Conservation (phyloP, 2,329 filamentous ascomycete species). For the Penicillium nordicum region DNA sequence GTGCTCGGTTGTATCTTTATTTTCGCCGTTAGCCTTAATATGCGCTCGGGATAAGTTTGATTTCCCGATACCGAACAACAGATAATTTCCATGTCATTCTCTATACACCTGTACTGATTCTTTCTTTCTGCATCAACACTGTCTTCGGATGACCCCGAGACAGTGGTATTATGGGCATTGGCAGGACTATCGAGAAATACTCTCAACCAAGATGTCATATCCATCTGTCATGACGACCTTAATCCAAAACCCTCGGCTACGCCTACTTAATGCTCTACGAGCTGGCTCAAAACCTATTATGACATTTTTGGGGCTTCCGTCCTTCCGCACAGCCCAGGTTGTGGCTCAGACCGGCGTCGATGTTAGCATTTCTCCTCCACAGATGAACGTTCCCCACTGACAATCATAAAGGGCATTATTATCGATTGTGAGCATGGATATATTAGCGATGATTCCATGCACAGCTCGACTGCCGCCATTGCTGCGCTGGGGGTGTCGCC, state of each 20-base stretch:
- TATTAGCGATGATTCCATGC: slow-evolving; percentile 27
- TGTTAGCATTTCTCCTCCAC: slow-evolving; percentile 2
- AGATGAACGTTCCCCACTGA: not conserved
- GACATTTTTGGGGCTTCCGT: slow-evolving; percentile 21
- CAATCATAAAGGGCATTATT: slow-evolving; percentile 13
- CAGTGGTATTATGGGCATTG: not conserved
- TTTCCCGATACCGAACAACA: too few relatives aligned
- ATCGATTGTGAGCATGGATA: slow-evolving; percentile 28
- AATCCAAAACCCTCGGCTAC: slow-evolving; percentile 13
- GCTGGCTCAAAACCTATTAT: slow-evolving; percentile 16
- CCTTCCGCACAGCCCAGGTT: slow-evolving; percentile 20
- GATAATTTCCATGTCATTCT: too few relatives aligned
- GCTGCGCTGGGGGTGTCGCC: slow-evolving; percentile 24
- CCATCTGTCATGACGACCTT: slow-evolving; percentile 2
- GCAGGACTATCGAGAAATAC: not conserved
- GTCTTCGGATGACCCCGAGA: not conserved
- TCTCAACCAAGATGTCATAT: not conserved
- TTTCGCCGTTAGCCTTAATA: too few relatives aligned
- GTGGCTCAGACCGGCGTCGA: slow-evolving; percentile 22
- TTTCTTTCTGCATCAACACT: not conserved
- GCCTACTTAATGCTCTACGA: slow-evolving; percentile 17
- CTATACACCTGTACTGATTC: not conserved
- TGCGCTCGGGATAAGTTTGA: too few relatives aligned
- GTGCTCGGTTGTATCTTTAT: too few relatives aligned
- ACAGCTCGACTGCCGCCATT: slow-evolving; percentile 23